Evolutionary conservation across 371 early-diverging fungal species (phyloP).

Genomic region (Caulochytrium protostelioides): DNA sequence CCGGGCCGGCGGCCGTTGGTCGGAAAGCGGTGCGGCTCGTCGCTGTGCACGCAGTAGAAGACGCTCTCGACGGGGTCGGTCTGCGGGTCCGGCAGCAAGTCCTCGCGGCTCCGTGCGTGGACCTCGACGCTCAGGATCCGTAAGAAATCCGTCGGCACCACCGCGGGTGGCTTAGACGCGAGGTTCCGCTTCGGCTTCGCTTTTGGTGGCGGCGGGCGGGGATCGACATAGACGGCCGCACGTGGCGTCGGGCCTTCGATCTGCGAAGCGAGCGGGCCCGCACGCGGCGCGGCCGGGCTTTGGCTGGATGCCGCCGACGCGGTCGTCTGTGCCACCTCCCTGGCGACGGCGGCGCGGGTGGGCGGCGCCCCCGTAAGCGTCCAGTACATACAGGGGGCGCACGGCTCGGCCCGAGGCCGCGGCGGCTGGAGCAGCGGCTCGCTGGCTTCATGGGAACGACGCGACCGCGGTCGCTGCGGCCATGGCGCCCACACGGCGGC

Average conservation of each 20-base stretch:
- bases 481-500: too few species aligned
- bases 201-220: too few species aligned
- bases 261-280: slow-evolving; percentile 9
- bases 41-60: slow-evolving; percentile 32
- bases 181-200: too few species aligned
- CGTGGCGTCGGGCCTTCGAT: slow-evolving; percentile 33
- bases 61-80: slow-evolving; percentile 25
- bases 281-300: slow-evolving; percentile 9
- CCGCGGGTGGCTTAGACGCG: too few species aligned
- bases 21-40: slow-evolving; percentile 3
- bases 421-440: neutral
- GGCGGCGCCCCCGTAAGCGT: too few species aligned
- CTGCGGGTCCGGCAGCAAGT: slow-evolving; percentile 33
- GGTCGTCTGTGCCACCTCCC: neutral
- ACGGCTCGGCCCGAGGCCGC: neutral
- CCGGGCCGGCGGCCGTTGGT: slow-evolving; percentile 25
- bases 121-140: slow-evolving; percentile 18
- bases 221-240: too few species aligned
- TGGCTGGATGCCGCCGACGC: neutral
- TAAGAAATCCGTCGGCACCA: too few species aligned
- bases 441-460: neutral
- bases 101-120: slow-evolving; percentile 13
- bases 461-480: neutral
- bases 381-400: neutral
- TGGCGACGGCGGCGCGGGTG: neutral